A percentile compares a stretch with the other conserved stretches of the same genome.
phyloP scores from a whole-genome alignment of 805 yeast genomes.

The Candida argentea region DNA sequence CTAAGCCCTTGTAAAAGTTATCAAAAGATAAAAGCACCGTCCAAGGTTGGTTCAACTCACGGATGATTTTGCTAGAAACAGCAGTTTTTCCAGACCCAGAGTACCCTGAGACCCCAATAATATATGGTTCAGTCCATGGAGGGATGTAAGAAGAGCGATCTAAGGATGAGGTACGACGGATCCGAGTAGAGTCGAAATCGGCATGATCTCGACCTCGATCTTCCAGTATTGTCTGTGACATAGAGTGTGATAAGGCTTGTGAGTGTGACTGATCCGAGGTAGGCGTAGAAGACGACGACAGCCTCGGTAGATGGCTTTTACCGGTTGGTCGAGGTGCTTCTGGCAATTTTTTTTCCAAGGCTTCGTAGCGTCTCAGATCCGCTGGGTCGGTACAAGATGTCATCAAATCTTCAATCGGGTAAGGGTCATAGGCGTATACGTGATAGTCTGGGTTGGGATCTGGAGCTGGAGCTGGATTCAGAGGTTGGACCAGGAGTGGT shows the following conservation, averaged over 20 bases:
- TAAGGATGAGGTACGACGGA: neutral
- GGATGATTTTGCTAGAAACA: conserved; percentile 73
- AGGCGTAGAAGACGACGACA: neutral
- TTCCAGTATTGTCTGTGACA: neutral
- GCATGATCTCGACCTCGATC: neutral
- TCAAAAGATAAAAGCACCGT: conserved; percentile 83
- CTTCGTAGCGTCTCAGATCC: too few species aligned
- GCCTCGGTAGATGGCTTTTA: too few species aligned
- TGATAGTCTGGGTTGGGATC: too few species aligned
- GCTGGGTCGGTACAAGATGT: too few species aligned
- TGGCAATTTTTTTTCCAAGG: too few species aligned
- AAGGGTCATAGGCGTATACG: too few species aligned
- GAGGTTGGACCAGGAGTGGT: too few species aligned
- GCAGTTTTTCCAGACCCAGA: conserved; percentile 87
- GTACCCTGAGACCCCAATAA: conserved; percentile 40
- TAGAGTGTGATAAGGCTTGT: neutral
- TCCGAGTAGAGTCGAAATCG: too few species aligned
- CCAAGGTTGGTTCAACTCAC: conserved; percentile 82
- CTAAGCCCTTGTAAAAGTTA: conserved; percentile 78
- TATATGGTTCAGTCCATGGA: conserved; percentile 35
- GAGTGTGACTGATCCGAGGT: neutral
- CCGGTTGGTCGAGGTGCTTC: too few species aligned
- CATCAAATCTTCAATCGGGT: too few species aligned
- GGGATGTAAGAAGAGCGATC: conserved; percentile 21
- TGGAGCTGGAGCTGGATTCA: too few species aligned